A percentile compares a stretch with the other conserved stretches of the same genome.
Evolutionary conservation across 2,329 filamentous ascomycete genomes (phyloP).

Genomic region (Nemania serpens): DNA sequence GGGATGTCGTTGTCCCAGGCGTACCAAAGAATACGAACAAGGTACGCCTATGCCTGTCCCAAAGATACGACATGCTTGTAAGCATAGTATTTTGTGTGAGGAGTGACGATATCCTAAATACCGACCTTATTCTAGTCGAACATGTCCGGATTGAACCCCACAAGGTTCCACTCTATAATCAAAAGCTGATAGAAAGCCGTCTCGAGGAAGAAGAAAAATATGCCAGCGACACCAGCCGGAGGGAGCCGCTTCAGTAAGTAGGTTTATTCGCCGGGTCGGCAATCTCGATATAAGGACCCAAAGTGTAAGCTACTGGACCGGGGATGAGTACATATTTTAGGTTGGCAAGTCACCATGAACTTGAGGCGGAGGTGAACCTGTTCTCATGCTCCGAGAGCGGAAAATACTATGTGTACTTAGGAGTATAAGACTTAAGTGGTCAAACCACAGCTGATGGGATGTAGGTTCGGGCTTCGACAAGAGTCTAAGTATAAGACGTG

Average conservation of each 20-base stretch:
- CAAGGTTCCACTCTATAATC: slow-evolving; percentile 72
- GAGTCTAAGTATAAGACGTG: too few species aligned
- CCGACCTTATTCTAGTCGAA: slow-evolving; percentile 67
- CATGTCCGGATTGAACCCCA: slow-evolving; percentile 81
- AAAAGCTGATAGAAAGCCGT: slow-evolving; percentile 75
- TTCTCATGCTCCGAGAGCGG: too few species aligned
- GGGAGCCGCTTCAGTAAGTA: slow-evolving; percentile 38
- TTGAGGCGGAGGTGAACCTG: too few species aligned
- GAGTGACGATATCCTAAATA: background rate
- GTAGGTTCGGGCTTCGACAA: too few species aligned
- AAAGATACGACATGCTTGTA: slow-evolving; percentile 51
- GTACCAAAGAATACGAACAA: slow-evolving; percentile 66
- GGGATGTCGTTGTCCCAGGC: slow-evolving; percentile 71
- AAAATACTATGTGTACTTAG: too few species aligned
- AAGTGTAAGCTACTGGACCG: too few species aligned
- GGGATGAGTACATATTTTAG: too few species aligned
- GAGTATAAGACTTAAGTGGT: too few species aligned
- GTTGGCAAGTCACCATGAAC: too few species aligned
- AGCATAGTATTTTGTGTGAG: background rate
- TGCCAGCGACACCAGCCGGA: slow-evolving; percentile 58
- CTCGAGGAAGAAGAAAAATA: slow-evolving; percentile 77
- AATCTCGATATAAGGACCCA: slow-evolving; percentile 65
- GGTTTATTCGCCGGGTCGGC: slow-evolving; percentile 46
- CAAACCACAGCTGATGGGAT: too few species aligned
- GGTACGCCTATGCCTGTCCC: slow-evolving; percentile 69